Conservation (phyloP, 305 asterid species). For the Rubia tinctorum region DNA sequence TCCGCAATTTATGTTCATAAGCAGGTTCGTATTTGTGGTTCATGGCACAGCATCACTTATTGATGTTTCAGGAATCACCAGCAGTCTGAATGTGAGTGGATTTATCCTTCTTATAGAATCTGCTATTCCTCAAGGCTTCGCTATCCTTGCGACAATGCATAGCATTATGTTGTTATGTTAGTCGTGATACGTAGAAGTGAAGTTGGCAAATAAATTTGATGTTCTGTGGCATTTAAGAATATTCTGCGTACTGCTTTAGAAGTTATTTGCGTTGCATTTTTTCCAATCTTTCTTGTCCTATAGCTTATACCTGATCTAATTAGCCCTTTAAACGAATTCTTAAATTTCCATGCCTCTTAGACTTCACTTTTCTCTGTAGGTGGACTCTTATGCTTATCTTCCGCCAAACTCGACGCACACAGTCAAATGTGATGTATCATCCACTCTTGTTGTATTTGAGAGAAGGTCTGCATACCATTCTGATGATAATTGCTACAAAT, state of each 20-base stretch:
- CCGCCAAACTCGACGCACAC: conserved; percentile 76
- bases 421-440: conserved; percentile 52
- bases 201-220: neutral
- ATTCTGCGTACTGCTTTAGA: neutral
- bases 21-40: conserved; percentile 80
- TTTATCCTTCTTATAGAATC: conserved; percentile 1
- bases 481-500: neutral
- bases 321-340: neutral
- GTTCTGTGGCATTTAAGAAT: neutral
- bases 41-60: conserved; percentile 63
- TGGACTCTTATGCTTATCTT: conserved; percentile 87
- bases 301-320: neutral
- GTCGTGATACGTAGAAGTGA: neutral
- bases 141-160: neutral
- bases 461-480: conserved; percentile 51
- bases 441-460: conserved; percentile 70
- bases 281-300: no score
- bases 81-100: conserved; percentile 52
- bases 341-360: conserved; percentile 1
- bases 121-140: neutral
- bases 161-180: neutral
- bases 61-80: conserved; percentile 39
- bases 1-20: conserved; percentile 18
- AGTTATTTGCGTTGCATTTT: neutral
- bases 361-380: conserved; percentile 40